A percentile compares a stretch with the other conserved stretches of the same genome.
Conservation (phyloP, 768 basidiomycete genomes). For the Collybia sordida region DNA sequence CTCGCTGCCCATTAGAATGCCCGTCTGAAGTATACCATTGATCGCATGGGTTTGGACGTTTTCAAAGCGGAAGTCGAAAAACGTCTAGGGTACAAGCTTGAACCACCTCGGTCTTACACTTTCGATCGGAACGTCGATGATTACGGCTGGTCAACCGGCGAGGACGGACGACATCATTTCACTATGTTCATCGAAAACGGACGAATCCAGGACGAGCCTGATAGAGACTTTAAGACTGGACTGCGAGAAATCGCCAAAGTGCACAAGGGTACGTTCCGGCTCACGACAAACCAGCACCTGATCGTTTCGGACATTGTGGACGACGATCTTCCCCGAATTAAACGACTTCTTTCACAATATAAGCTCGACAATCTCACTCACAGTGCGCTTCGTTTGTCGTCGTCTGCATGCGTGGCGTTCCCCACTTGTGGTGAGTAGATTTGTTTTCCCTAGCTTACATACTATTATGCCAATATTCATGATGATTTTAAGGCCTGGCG, state of each 20-base stretch:
- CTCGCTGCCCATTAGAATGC: constrained; percentile 54
- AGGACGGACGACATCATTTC: constrained; percentile 89
- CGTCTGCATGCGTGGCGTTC: constrained; percentile 96
- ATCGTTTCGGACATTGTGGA: constrained; percentile 80
- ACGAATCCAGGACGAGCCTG: constrained; percentile 92
- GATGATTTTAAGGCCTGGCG: constrained; percentile 28
- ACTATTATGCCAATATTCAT: constrained; percentile 2
- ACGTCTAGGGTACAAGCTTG: constrained; percentile 76
- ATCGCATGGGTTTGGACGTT: constrained; percentile 85
- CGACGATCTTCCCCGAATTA: constrained; percentile 75
- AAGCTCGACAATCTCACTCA: constrained; percentile 86
- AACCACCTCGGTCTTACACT: constrained; percentile 69
- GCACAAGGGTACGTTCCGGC: constrained; percentile 91
- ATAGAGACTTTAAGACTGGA: constrained; percentile 88
- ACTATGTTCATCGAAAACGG: constrained; percentile 97
- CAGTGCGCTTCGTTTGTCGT: constrained; percentile 79
- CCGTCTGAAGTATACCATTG: constrained; percentile 95
- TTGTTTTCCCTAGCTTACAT: neutral
- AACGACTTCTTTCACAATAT: constrained; percentile 76
- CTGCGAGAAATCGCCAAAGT: constrained; percentile 90
- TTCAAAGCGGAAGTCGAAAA: constrained; percentile 93
- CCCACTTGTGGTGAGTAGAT: constrained; percentile 79
- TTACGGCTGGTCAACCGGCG: constrained; percentile 89
- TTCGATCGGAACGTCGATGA: constrained; percentile 93
- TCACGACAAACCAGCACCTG: constrained; percentile 95